A percentile compares a stretch with the other conserved stretches of the same genome.
phyloP scores from a whole-genome alignment of 2,329 filamentous ascomycete species.

The Fusarium staphyleae region DNA sequence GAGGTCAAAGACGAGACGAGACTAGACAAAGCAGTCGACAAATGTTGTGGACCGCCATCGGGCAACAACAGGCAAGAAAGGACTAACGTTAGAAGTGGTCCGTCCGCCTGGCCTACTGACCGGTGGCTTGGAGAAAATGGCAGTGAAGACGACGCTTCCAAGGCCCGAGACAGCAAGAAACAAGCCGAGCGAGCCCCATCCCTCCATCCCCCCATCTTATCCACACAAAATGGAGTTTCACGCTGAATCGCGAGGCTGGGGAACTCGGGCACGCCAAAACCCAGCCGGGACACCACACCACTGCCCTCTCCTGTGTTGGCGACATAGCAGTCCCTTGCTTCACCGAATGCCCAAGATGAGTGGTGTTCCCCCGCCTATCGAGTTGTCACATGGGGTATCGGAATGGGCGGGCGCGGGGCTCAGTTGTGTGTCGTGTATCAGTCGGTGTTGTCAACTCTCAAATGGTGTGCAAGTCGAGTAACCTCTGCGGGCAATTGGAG shows the following conservation, averaged over 20 bases:
- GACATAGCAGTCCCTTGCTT: constrained; percentile 38
- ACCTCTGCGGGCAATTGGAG: constrained; percentile 14
- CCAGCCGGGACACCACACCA: not conserved
- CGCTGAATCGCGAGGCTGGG: constrained; percentile 18
- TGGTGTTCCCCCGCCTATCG: constrained; percentile 33
- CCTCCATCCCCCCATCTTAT: no score
- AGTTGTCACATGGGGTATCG: constrained; percentile 40
- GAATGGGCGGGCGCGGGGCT: constrained; percentile 37
- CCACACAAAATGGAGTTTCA: constrained; percentile 5
- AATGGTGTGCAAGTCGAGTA: constrained; percentile 28
- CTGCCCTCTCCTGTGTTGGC: constrained; percentile 1
- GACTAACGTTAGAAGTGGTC: constrained; percentile 7
- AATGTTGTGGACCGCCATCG: constrained; percentile 28
- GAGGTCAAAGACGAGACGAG: constrained; percentile 32
- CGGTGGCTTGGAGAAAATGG: constrained; percentile 37
- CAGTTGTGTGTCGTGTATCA: constrained; percentile 17
- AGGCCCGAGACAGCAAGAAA: constrained; percentile 29
- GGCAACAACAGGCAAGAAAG: constrained; percentile 8
- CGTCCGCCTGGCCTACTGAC: constrained; percentile 20
- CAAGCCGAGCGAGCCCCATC: constrained; percentile 21
- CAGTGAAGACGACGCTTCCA: constrained; percentile 12
- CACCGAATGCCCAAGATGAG: constrained; percentile 30
- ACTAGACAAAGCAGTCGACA: constrained; percentile 28
- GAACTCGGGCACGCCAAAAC: not conserved
- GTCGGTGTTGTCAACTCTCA: constrained; percentile 25